Conservation (phyloP, 371 early-diverging fungal species). For the Amoeboaphelidium protococcarum region DNA sequence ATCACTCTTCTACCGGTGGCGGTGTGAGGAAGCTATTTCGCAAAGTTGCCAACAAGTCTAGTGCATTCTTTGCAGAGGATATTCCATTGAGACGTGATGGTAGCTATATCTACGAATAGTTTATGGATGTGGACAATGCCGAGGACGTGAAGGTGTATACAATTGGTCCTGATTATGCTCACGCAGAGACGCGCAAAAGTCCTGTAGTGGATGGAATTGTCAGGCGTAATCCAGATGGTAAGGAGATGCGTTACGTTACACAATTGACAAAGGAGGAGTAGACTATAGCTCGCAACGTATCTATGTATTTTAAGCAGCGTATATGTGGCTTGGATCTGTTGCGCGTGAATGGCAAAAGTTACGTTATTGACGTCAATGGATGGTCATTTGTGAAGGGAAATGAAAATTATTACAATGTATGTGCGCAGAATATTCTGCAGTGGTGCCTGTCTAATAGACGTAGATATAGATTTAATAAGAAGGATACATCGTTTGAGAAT, state of each 20-base stretch:
- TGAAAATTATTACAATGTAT: constrained; percentile 68
- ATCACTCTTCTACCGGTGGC: constrained; percentile 49
- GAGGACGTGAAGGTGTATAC: constrained; percentile 97
- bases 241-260: constrained; percentile 80
- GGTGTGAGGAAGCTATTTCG: constrained; percentile 80
- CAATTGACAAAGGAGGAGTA: constrained; percentile 51
- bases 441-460: constrained; percentile 27
- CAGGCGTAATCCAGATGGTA: constrained; percentile 79
- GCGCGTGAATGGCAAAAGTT: constrained; percentile 52
- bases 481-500: constrained; percentile 33
- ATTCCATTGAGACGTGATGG: constrained; percentile 35
- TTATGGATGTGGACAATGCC: constrained; percentile 69
- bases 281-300: constrained; percentile 49
- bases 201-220: constrained; percentile 95
- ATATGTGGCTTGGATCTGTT: constrained; percentile 92
- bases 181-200: constrained; percentile 95
- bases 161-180: constrained; percentile 56
- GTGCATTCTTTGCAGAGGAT: constrained; percentile 53
- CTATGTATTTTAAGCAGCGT: constrained; percentile 57
- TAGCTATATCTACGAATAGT: constrained; percentile 85
- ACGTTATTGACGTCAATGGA: constrained; percentile 96
- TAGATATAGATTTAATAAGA: constrained; percentile 11
- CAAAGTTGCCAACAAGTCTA: constrained; percentile 87
- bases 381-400: constrained; percentile 98
- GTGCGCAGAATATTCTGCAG: constrained; percentile 40